These are phyloP conservation scores for Cytospora leucostoma DNA, from an alignment of 2,329 filamentous ascomycete genomes.

Conservation along the genomic window DNA sequence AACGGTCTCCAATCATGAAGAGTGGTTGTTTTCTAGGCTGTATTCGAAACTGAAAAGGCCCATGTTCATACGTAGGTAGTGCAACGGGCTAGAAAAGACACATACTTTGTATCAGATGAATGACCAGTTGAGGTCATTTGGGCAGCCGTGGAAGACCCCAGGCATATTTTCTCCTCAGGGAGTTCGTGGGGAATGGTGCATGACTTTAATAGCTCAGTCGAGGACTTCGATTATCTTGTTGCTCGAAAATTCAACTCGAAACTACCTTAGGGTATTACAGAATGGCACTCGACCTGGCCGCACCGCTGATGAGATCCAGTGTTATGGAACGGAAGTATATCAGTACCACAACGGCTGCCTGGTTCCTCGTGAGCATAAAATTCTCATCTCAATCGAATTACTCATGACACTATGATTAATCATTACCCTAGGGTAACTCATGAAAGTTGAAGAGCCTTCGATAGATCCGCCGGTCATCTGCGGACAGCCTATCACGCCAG, in stretches of 20 bases:
- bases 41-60: background rate
- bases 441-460: background rate
- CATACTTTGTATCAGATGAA: background rate
- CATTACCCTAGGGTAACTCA: background rate
- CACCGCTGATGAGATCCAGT: background rate
- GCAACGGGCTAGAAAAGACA: background rate
- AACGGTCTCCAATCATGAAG: background rate
- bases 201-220: background rate
- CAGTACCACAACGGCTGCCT: slow-evolving; percentile 10
- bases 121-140: background rate
- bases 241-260: background rate
- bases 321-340: background rate
- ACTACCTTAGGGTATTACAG: background rate
- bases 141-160: background rate
- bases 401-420: too few relatives aligned
- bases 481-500: background rate
- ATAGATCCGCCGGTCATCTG: background rate
- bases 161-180: too few relatives aligned
- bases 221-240: background rate
- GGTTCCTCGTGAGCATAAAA: background rate
- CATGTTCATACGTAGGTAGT: background rate
- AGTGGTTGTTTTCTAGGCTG: background rate
- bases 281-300: background rate
- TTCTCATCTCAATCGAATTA: background rate
- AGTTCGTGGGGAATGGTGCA: background rate